Conservation (phyloP, 208 protist species). For the Crithidia sp. region DNA sequence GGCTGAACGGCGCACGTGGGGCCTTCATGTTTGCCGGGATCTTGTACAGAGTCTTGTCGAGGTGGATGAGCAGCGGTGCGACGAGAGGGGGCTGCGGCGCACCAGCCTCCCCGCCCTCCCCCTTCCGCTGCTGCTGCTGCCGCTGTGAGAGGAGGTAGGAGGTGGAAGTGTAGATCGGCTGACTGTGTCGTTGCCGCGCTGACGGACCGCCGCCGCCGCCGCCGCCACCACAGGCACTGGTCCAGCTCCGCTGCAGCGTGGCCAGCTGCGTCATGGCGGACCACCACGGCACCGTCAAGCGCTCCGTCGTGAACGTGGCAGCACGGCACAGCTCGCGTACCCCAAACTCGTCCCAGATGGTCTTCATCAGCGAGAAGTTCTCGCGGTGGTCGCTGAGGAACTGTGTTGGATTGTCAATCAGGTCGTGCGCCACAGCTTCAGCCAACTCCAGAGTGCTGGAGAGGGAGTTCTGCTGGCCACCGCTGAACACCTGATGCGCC, state of each 20-base stretch:
- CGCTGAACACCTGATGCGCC: conserved; percentile 48
- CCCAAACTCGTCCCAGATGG: conserved; percentile 64
- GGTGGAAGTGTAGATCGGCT: conserved; percentile 22
- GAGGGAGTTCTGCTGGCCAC: conserved; percentile 44
- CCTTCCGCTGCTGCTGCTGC: conserved; percentile 23
- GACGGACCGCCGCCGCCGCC: not conserved
- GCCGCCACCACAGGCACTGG: not conserved
- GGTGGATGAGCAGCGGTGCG: conserved; percentile 49
- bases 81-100: conserved; percentile 11
- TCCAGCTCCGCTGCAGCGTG: conserved; percentile 27
- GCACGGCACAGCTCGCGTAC: conserved; percentile 44
- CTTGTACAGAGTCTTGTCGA: conserved; percentile 64
- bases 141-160: conserved; percentile 24
- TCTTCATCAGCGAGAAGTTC: conserved; percentile 49
- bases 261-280: conserved; percentile 38
- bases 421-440: conserved; percentile 45
- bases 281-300: conserved; percentile 63
- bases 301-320: conserved; percentile 62
- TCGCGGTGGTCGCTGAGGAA: conserved; percentile 54
- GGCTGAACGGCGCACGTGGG: conserved; percentile 27
- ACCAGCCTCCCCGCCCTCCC: not conserved
- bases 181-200: conserved; percentile 7
- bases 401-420: conserved; percentile 56
- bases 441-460: conserved; percentile 49
- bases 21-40: conserved; percentile 22